Evolutionary conservation across 225 moss, liverwort and hornwort genomes (phyloP), one percentile per base, ranked within the genome.

Genomic region (Polytrichum formosum): DNA sequence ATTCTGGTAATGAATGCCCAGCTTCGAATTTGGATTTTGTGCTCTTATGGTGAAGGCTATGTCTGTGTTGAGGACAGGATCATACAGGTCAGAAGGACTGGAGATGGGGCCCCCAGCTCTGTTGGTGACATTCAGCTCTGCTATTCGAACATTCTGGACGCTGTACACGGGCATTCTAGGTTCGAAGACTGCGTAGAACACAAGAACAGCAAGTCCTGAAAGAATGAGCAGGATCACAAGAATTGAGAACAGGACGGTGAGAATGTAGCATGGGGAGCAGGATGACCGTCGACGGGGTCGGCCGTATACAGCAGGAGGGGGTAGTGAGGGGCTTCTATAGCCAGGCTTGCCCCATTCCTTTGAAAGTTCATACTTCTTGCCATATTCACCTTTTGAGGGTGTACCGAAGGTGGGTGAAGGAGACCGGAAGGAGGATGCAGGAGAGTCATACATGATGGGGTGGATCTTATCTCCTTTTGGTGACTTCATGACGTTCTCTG

Each of bases 1-100:
- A 46, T 80, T 72, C 72, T 68, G 72, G 73, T 83, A 86, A 31
- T 80, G 83, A 16, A 86, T 83, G 26, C 86, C 86, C 9, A 86
- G 53, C 65, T 83, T 86, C 23, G 71, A 74, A 31, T 86, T 86
- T 6, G 83, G 83, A 18, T 86, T 86, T 56, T 80, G 77, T 7
- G 83, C 86, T 65, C 70, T 70, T 9, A 86, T 78, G 0, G 83
- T 80, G 65, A 83, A 76, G 5, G 70, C 75, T 28, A 86, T 83
- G 56, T 83, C 72, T 4, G 86, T 77, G 23, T 86, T 83, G 33
- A 86, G 73, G 5, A 86, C 83, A 2, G 83, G 86, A 58, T 73
- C 71, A 0, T 77, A 61, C 5, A 73, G 18, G 55, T 72, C 80
- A 17, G 73, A 61, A 13, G 37, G 8, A 2, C 72, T 68, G 1